Conservation (phyloP, 495 filamentous ascomycete species). For the Staphylotrichum longicolle region DNA sequence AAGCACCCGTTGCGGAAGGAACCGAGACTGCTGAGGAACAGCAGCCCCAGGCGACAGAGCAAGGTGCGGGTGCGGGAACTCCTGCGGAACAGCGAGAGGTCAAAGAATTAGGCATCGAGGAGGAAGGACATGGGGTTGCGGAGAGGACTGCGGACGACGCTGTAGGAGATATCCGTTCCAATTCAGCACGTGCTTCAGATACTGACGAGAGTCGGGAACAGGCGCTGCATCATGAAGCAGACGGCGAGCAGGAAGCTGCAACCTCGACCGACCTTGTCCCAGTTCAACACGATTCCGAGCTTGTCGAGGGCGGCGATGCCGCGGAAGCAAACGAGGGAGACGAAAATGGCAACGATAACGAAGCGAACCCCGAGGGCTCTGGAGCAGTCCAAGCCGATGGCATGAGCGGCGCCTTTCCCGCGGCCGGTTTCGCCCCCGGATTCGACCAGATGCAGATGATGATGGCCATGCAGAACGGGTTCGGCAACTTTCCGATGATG, state of each 20-base stretch:
- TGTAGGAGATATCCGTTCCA: conserved; percentile 10
- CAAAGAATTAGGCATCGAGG: conserved; percentile 20
- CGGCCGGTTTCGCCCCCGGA: conserved; percentile 64
- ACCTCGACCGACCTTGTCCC: conserved; percentile 13
- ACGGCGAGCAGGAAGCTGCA: conserved; percentile 13
- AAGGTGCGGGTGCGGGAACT: conserved; percentile 14
- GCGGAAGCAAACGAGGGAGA: conserved; percentile 36
- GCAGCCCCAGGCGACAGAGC: conserved; percentile 2
- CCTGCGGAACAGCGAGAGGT: conserved; percentile 28
- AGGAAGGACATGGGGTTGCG: conserved; percentile 9
- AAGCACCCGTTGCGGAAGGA: conserved; percentile 8
- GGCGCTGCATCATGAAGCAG: background rate
- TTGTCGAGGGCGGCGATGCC: conserved; percentile 28
- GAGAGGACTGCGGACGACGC: conserved; percentile 6
- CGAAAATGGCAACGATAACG: conserved; percentile 34
- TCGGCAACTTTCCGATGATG: conserved; percentile 75
- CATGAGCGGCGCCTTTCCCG: conserved; percentile 55
- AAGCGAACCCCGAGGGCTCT: conserved; percentile 35
- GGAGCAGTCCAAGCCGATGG: conserved; percentile 48
- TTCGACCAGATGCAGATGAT: conserved; percentile 73
- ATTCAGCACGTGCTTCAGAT: background rate
- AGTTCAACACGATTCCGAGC: conserved; percentile 20
- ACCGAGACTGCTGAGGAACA: conserved; percentile 14
- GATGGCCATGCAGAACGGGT: conserved; percentile 68
- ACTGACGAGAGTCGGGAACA: conserved; percentile 27